Percentiles rank a stretch among this genome's conserved stretches.
These are phyloP conservation scores for Vigna angularis DNA, from an alignment of 306 rosid species.

Conservation along the genomic window DNA sequence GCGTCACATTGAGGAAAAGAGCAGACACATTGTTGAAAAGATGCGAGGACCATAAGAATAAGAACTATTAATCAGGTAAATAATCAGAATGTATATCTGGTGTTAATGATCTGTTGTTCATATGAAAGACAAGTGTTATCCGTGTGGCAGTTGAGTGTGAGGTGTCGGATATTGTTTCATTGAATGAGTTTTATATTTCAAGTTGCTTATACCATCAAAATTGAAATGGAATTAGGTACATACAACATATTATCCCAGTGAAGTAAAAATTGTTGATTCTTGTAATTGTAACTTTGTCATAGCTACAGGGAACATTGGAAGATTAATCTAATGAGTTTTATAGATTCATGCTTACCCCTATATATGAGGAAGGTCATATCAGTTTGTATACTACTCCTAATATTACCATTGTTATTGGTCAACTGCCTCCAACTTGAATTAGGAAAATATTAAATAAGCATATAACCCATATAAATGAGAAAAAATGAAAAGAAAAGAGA, in stretches of 20 bases:
- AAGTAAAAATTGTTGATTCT: background rate
- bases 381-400: background rate
- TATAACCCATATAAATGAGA: background rate
- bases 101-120: constrained; percentile 20
- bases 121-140: constrained; percentile 7
- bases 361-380: constrained; percentile 17
- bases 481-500: no score
- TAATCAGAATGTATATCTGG: constrained; percentile 20
- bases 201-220: constrained; percentile 11
- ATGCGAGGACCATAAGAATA: constrained; percentile 83
- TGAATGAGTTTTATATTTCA: constrained; percentile 20
- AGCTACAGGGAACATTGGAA: constrained; percentile 4
- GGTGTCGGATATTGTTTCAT: constrained; percentile 25
- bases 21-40: constrained; percentile 84
- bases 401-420: background rate
- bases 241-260: constrained; percentile 7
- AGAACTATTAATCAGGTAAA: constrained; percentile 36
- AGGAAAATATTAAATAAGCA: background rate
- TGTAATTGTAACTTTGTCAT: constrained; percentile 33
- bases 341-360: constrained; percentile 8
- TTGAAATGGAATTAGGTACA: constrained; percentile 10
- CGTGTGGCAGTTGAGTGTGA: constrained; percentile 15
- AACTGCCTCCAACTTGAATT: background rate
- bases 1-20: constrained; percentile 84
- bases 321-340: background rate